Evolutionary conservation across 441 rosid species (phyloP), one percentile per base, ranked within the genome.

Genomic region (Populus hybrid): DNA sequence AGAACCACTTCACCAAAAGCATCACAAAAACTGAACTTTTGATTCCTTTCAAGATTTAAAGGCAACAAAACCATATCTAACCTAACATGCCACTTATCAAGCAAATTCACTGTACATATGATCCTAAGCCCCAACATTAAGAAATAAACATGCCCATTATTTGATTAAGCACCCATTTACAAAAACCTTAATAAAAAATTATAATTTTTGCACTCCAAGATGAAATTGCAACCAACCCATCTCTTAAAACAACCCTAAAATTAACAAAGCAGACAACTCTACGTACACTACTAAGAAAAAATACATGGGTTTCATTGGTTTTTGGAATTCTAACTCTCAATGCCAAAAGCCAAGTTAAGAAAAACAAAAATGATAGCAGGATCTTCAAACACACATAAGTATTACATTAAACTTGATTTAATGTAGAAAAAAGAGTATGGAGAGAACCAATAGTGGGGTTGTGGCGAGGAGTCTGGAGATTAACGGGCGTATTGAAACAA

Each of bases 391-490:
- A 18, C 63, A 57, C 10, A 19, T 18, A 7, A 57, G 19, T 6
- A 38, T 38, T 38, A 38, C 40, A 38, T 38, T 38, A 30, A 32
- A 32, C 34, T 32, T 32, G 34, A 32, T 32, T 32, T 32, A 32
- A 32, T 32, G 34, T 32, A 34, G 36, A 38, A 9, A 38, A 38
- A 1, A 9, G 10, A 38, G 42, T 38, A 38, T 7, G 8, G 6
- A 24, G 23, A 69, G 16, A 76, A 63, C 79, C 79, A 32, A 77
- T 26, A 23, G 69, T 38, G n/a, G 69, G 69, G 8, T 24, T 14
- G 71, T 21, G 79, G 9, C 63, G 64, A 23, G 26, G 26, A 2
- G 66, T 21, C 3, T 23, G 18, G 53, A 77, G 36, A 34, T n/a
- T 40, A 30, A 66, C n/a, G 28, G 57, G 71, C 18, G 38, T 30